These are phyloP conservation scores for Sporothrix curviconia DNA, from an alignment of 2,329 filamentous ascomycete genomes.

Conservation along the genomic window DNA sequence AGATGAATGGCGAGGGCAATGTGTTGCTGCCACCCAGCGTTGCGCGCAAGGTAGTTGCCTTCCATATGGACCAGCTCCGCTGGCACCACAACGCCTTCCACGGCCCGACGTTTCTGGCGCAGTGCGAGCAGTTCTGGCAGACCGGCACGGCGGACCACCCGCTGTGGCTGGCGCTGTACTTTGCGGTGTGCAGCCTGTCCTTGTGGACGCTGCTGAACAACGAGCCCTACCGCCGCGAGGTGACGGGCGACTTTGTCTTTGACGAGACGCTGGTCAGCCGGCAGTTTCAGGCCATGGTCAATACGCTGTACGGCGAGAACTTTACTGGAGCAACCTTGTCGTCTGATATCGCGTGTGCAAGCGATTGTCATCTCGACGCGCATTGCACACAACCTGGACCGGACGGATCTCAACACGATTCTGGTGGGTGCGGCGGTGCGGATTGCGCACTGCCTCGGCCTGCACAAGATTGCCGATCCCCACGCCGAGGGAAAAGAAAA, in stretches of 20 bases:
- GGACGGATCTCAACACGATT: slow-evolving; percentile 29
- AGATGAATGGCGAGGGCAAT: background rate
- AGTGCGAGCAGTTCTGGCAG: slow-evolving; percentile 23
- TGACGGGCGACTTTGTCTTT: background rate
- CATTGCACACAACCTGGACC: slow-evolving; percentile 30
- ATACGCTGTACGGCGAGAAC: slow-evolving; percentile 26
- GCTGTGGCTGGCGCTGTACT: slow-evolving; percentile 24
- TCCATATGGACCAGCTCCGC: slow-evolving; percentile 22
- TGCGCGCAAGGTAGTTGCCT: slow-evolving; percentile 19
- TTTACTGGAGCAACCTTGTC: slow-evolving; percentile 27
- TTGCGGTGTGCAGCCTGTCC: slow-evolving; percentile 21
- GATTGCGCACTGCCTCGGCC: slow-evolving; percentile 28
- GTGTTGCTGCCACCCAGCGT: slow-evolving; percentile 12
- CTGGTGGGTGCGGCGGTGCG: slow-evolving; percentile 29
- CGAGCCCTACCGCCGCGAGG: slow-evolving; percentile 8
- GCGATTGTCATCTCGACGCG: slow-evolving; percentile 31
- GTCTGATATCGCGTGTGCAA: slow-evolving; percentile 28
- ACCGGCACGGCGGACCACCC: slow-evolving; percentile 21
- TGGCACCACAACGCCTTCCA: slow-evolving; percentile 26
- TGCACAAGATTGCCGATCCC: slow-evolving; percentile 23
- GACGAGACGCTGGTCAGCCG: slow-evolving; percentile 15
- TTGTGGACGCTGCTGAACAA: slow-evolving; percentile 21
- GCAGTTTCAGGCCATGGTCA: slow-evolving; percentile 27
- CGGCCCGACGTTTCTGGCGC: slow-evolving; percentile 21
- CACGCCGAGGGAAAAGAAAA: no score